These are phyloP conservation scores for Macroventuria anomochaeta DNA, from an alignment of 2,329 filamentous ascomycete species.

Conservation along the genomic window DNA sequence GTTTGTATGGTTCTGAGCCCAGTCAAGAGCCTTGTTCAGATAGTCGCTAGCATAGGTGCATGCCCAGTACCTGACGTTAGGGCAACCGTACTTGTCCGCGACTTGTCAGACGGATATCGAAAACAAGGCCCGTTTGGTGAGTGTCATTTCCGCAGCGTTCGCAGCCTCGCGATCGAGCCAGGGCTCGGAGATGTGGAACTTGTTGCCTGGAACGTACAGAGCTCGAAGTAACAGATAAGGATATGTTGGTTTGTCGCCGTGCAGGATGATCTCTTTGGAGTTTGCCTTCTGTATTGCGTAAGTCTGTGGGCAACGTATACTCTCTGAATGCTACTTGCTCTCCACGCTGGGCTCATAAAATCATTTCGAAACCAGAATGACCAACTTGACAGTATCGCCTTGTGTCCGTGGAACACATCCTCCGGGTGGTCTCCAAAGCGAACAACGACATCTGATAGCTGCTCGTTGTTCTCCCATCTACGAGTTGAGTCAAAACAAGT, in stretches of 20 bases:
- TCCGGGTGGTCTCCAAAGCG: background rate
- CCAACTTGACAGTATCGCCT: background rate
- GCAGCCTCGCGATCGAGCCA: background rate
- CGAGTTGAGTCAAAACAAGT: too few species aligned
- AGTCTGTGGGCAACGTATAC: too few species aligned
- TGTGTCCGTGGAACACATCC: background rate
- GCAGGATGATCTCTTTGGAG: background rate
- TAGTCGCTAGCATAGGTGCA: too few species aligned
- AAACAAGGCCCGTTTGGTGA: background rate
- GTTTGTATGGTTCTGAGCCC: too few species aligned
- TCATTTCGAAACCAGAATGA: background rate
- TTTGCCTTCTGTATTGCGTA: background rate
- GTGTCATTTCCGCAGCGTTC: background rate
- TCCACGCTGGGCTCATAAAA: background rate
- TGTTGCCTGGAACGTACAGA: background rate
- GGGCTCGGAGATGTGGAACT: background rate
- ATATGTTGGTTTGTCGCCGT: background rate
- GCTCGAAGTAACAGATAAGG: background rate
- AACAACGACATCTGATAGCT: background rate
- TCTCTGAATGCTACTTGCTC: too few species aligned
- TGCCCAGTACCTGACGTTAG: background rate
- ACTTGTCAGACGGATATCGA: background rate
- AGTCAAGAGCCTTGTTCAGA: too few species aligned
- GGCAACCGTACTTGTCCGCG: background rate
- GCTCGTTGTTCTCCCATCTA: background rate